Evolutionary conservation across 306 rosid genomes (phyloP), one percentile per base, ranked within the genome.

Genomic region (Cajanus cajan): DNA sequence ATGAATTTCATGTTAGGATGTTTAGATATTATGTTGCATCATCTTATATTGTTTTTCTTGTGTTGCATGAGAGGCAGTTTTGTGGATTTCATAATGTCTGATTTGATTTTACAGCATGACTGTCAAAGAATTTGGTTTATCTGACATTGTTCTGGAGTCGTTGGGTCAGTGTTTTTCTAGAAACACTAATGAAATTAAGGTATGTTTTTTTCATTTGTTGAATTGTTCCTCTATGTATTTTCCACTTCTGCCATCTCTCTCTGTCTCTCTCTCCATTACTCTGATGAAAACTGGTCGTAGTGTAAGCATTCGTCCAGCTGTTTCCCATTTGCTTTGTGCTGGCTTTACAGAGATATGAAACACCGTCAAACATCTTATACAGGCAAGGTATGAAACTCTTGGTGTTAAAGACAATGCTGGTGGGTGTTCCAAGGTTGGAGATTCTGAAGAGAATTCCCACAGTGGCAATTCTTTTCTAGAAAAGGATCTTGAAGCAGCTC

Each of bases 321-420:
- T 93, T 91, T 91, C 93, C 97, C 93, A 93, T 91, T 92, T 93
- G 58, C 85, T 91, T 84, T 89, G 85, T 90, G 94, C 97, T 90
- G 91, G 91, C 91, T 90, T 93, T 93, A 95, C 93, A 91, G 90
- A 93, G 96, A 93, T 91, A 91, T 91, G 93, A 91, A 90, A 90
- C 93, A 83, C 91, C 86, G 68, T 91, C 94, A 88, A 95, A 91
- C 96, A 73, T 96, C 92, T 93, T 93, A 85, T 91, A 89, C 98
- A 96, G 99, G 98, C 97, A 86, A 93, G 96, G 89, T 88, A 89
- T 81, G 94, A 93, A 84, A 77, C 71, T 74, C 82, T 93, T 76
- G 69, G 71, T 69, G 85, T 62, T 79, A 89, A 89, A 83, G 90
- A 84, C 87, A 86, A 83, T 71, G 79, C 87, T 58, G 69, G 74